phyloP scores from a whole-genome alignment of 495 filamentous ascomycete species.

The Cryomyces antarcticus region DNA sequence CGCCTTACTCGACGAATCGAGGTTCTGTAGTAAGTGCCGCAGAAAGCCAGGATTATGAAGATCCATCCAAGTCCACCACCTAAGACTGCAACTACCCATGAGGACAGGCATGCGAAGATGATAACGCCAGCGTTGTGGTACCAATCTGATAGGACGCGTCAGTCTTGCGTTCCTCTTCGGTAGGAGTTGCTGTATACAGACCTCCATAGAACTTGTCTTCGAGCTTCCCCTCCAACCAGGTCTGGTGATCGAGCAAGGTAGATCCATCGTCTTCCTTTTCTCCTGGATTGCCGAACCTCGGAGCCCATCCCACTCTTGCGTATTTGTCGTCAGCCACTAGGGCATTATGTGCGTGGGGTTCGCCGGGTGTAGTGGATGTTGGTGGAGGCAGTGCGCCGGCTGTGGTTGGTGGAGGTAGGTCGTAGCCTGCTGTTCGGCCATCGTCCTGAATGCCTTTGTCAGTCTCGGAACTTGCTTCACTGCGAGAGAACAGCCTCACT shows the following conservation, averaged over 20 bases:
- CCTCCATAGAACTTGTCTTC: constrained; percentile 85
- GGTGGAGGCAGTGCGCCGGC: constrained; percentile 35
- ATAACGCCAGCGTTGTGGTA: constrained; percentile 92
- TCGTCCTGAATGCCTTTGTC: constrained; percentile 29
- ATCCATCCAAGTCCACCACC: constrained; percentile 89
- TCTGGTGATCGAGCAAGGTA: constrained; percentile 68
- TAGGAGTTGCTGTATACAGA: constrained; percentile 17
- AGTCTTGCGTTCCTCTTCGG: background rate
- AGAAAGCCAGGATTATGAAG: constrained; percentile 75
- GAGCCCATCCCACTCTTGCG: constrained; percentile 68
- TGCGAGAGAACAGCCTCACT: constrained; percentile 18
- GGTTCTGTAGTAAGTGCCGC: constrained; percentile 90
- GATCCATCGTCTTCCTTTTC: constrained; percentile 30
- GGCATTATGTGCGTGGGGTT: constrained; percentile 26
- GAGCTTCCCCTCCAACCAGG: constrained; percentile 63
- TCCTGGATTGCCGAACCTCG: constrained; percentile 43
- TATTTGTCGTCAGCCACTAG: constrained; percentile 41
- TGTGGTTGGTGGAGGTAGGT: constrained; percentile 56
- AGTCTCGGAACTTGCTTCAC: background rate
- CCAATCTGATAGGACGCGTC: constrained; percentile 47
- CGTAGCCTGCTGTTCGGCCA: constrained; percentile 46
- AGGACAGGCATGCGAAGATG: constrained; percentile 73
- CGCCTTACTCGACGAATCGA: constrained; percentile 82
- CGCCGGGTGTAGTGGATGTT: constrained; percentile 19
- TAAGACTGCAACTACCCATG: constrained; percentile 73